Percentiles rank a stretch among this genome's conserved stretches.
phyloP scores from a whole-genome alignment of 2,329 filamentous ascomycete genomes.

The Pestalotiopsis sp. region DNA sequence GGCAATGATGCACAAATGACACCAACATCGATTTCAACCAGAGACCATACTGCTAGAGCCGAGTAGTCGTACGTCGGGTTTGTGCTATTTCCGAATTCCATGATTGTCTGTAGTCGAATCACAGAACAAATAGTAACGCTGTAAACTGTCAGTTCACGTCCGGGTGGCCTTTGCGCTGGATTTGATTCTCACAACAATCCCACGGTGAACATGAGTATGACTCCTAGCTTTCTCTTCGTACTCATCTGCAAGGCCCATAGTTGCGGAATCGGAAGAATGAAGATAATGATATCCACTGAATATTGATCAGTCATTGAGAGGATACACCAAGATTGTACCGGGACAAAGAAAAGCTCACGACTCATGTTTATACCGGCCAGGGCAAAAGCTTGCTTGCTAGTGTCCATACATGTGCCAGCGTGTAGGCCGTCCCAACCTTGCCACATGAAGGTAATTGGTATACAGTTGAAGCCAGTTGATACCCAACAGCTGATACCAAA shows the following conservation, averaged over 20 bases:
- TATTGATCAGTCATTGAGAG: neutral
- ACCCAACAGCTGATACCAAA: constrained; percentile 27
- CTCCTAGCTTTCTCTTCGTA: constrained; percentile 49
- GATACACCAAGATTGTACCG: neutral
- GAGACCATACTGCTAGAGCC: constrained; percentile 16
- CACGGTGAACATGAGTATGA: constrained; percentile 44
- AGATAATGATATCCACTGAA: constrained; percentile 39
- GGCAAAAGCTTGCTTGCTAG: constrained; percentile 42
- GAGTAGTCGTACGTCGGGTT: constrained; percentile 16
- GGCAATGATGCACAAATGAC: constrained; percentile 6
- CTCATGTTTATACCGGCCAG: constrained; percentile 45
- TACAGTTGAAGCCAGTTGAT: constrained; percentile 36
- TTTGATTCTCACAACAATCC: constrained; percentile 41
- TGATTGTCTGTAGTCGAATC: constrained; percentile 16
- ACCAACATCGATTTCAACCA: constrained; percentile 17
- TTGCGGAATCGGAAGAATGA: constrained; percentile 45
- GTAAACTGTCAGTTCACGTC: neutral
- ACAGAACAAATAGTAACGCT: constrained; percentile 17
- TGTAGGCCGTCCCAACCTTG: constrained; percentile 42
- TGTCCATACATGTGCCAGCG: constrained; percentile 42
- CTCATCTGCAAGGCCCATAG: constrained; percentile 42
- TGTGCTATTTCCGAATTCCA: constrained; percentile 11
- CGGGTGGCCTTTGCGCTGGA: constrained; percentile 32
- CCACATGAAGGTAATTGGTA: constrained; percentile 44
- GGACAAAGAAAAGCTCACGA: constrained; percentile 19